phyloP scores from a whole-genome alignment of 176 grass and related monocot species.

The Oryza punctata region DNA sequence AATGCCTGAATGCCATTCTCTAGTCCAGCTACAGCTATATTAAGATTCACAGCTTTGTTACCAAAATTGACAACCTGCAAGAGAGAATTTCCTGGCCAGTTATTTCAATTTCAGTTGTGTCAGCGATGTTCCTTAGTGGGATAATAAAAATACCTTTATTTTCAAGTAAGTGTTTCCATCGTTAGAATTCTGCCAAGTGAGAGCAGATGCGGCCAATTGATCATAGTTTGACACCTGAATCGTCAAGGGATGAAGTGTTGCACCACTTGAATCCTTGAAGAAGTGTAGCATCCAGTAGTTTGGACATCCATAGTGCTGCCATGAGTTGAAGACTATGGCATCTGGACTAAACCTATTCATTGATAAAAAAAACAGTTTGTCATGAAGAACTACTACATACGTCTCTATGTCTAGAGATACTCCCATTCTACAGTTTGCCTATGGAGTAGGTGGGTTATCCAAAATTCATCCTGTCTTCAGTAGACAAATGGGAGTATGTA shows the following conservation, averaged over 20 bases:
- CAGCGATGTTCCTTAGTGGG: neutral
- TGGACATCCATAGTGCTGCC: conserved; percentile 87
- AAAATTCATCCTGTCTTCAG: conserved; percentile 5
- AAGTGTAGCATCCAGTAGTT: conserved; percentile 99
- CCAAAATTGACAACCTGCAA: conserved; percentile 83
- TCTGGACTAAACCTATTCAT: conserved; percentile 74
- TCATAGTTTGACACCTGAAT: conserved; percentile 66
- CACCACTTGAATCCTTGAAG: conserved; percentile 80
- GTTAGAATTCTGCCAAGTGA: conserved; percentile 70
- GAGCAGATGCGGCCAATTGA: conserved; percentile 68
- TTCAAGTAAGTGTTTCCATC: conserved; percentile 64
- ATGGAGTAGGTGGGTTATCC: neutral
- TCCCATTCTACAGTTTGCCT: conserved; percentile 11
- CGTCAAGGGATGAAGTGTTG: conserved; percentile 67
- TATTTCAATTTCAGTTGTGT: conserved; percentile 11
- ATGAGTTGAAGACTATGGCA: conserved; percentile 89
- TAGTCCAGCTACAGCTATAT: conserved; percentile 64
- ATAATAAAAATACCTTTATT: conserved; percentile 69
- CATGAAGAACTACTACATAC: neutral
- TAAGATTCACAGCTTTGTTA: conserved; percentile 61
- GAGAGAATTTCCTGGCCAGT: neutral
- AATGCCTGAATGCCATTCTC: conserved; percentile 52
- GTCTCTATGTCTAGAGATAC: neutral
- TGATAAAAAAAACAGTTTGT: conserved; percentile 11
- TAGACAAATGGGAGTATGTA: neutral